These are phyloP conservation scores for Grigorovia transvaalensis DNA, from an alignment of 805 yeast species.

Conservation along the genomic window DNA sequence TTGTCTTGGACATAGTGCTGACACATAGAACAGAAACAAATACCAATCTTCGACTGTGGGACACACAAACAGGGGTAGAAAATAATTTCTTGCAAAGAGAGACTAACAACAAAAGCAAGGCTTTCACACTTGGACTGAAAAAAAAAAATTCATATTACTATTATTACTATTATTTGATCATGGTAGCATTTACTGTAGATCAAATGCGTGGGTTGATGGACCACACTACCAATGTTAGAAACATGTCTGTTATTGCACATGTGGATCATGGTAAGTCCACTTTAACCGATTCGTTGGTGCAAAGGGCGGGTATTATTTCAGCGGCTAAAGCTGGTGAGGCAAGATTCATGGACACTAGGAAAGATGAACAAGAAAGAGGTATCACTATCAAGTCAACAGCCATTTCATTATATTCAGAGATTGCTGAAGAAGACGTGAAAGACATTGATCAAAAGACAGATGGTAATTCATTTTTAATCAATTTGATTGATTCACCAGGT, in stretches of 20 bases:
- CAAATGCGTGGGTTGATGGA: slow-evolving; percentile 99
- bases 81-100: slow-evolving; percentile 18
- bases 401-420: slow-evolving; percentile 85
- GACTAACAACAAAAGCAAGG: not conserved
- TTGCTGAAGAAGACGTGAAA: slow-evolving; percentile 70
- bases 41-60: not conserved
- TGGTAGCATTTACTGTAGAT: slow-evolving; percentile 50
- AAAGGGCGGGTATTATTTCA: slow-evolving; percentile 98
- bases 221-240: slow-evolving; percentile 98
- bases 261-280: slow-evolving; percentile 99
- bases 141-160: too few species aligned
- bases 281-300: slow-evolving; percentile 96
- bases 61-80: not conserved
- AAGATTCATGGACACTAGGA: slow-evolving; percentile 98
- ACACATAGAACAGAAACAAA: not conserved
- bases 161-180: slow-evolving; percentile 5
- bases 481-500: slow-evolving; percentile 99
- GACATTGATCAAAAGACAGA: slow-evolving; percentile 77
- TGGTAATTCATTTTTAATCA: slow-evolving; percentile 91
- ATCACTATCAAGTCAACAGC: slow-evolving; percentile 98
- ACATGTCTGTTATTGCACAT: slow-evolving; percentile 99
- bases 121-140: not conserved
- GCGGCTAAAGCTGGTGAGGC: slow-evolving; percentile 99
- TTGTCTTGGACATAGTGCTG: not conserved
- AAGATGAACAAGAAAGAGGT: slow-evolving; percentile 46